Evolutionary conservation across 768 basidiomycete genomes (phyloP), one percentile per base, ranked within the genome.

Genomic region (Tylopilus sp.): DNA sequence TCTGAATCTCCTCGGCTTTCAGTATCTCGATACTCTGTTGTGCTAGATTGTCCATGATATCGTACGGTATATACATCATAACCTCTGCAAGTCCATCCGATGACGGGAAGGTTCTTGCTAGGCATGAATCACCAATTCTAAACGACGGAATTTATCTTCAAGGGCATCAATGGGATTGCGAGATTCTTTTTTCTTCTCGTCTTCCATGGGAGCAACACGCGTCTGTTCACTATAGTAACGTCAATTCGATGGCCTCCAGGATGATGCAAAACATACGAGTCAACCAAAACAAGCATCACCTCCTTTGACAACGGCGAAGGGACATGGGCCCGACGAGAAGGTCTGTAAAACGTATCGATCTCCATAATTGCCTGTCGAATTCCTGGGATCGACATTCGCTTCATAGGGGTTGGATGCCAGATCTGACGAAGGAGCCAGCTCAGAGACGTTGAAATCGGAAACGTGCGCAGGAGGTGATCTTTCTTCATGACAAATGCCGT

Each of bases 351-450:
- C 1, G 56, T 49, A 5, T 62, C 52, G 19, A 65, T 59, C 1
- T 52, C 45, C 31, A 52, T 2, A 9, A 63, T 45, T 9, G 38
- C 63, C 25, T 54, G n/a, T 24, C 57, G 46, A 24, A 65, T 56
- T n/a, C 38, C 57, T 14, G 64, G 55, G 28, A 64, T 65, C 19
- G 61, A 43, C 33, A 59, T 21, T 1, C 61, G 57, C 26, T 26
- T 50, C 25, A 52, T 43, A 4, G 57, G 55, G 7, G 0, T 36
- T 10, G 61, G 51, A 22, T 65, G 38, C 55, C 52, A 65, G 10
- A 65, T 60, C 46, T 16, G 53, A 43, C 17, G 6, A 3, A 63
- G 34, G 12, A 65, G 47, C 6, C 3, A 25, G 2, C 10, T 55
- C 24, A 64, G 19, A 10, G 50, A 1, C 30, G 48, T 42, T 9